phyloP scores from a whole-genome alignment of 163 green algal species.

The Scenedesmus sp. region DNA sequence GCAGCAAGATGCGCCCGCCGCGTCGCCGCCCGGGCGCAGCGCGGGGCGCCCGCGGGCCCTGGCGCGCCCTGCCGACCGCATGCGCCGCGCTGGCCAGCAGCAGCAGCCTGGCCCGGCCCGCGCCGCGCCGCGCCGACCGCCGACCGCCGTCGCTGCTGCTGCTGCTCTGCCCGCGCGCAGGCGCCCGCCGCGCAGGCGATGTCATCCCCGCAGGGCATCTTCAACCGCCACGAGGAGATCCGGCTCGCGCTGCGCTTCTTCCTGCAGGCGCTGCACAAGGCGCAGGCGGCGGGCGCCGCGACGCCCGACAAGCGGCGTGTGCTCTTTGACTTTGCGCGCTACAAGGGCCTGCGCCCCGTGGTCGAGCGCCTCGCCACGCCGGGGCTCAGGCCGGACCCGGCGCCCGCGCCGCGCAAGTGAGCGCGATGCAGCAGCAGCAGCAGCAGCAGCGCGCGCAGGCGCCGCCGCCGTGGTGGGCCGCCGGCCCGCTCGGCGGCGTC shows the following conservation, averaged over 20 bases:
- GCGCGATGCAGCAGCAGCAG: not conserved
- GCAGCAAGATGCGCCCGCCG: too few species aligned
- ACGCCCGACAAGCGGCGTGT: conserved; percentile 42
- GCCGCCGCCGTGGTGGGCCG: conserved; percentile 30
- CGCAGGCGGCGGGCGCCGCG: conserved; percentile 47
- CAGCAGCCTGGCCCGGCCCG: too few species aligned
- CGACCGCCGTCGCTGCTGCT: too few species aligned
- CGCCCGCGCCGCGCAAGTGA: not conserved
- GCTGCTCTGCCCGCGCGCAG: too few species aligned
- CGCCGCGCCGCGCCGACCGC: too few species aligned
- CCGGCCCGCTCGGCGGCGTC: not conserved
- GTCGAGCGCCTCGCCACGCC: conserved; percentile 45
- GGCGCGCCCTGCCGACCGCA: too few species aligned
- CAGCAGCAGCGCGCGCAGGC: not conserved
- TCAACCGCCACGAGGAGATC: conserved; percentile 65
- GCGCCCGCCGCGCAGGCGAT: too few species aligned
- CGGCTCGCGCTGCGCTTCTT: conserved; percentile 62
- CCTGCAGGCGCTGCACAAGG: conserved; percentile 58
- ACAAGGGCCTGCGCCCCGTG: conserved; percentile 49
- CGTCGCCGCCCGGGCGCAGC: too few species aligned
- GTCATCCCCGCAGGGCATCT: conserved; percentile 1
- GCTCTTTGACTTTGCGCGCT: conserved; percentile 52
- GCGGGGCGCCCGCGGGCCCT: too few species aligned
- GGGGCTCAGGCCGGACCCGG: not conserved
- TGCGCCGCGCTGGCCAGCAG: too few species aligned